Percentiles rank a stretch among this genome's conserved stretches.
Evolutionary conservation across 2,329 filamentous ascomycete genomes (phyloP).

Genomic region (Fusarium tuaranense): DNA sequence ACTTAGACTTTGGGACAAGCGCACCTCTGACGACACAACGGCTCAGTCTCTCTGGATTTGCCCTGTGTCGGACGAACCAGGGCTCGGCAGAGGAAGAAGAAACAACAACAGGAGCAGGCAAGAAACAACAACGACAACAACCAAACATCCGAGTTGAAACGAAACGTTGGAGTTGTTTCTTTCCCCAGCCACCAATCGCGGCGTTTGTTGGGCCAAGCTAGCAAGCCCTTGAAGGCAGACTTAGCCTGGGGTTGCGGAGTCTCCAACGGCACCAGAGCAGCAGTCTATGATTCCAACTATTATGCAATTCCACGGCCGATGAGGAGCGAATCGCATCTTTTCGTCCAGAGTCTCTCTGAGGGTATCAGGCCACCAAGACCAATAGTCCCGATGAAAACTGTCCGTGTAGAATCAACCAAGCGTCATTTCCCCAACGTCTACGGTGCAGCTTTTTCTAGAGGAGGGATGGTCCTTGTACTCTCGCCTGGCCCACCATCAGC

Average conservation of each 20-base stretch:
- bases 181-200: slow-evolving; percentile 37
- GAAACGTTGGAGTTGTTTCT: slow-evolving; percentile 40
- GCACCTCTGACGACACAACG: slow-evolving; percentile 3
- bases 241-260: slow-evolving; percentile 20
- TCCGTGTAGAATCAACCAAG: slow-evolving; percentile 31
- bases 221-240: slow-evolving; percentile 26
- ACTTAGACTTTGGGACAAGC: slow-evolving; percentile 7
- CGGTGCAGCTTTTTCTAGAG: slow-evolving; percentile 14
- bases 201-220: slow-evolving; percentile 33
- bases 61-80: slow-evolving; percentile 15
- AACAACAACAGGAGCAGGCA: slow-evolving; percentile 32
- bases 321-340: slow-evolving; percentile 29
- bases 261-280: slow-evolving; percentile 12
- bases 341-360: slow-evolving; percentile 13
- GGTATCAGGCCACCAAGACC: slow-evolving; percentile 37
- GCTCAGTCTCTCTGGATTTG: slow-evolving; percentile 1
- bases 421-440: slow-evolving; percentile 43
- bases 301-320: slow-evolving; percentile 24
- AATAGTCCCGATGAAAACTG: slow-evolving; percentile 37
- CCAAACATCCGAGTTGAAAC: slow-evolving; percentile 40
- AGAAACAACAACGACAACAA: slow-evolving; percentile 31
- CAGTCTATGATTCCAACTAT: slow-evolving; percentile 21
- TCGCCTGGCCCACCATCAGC: slow-evolving; percentile 30
- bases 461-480: slow-evolving; percentile 41
- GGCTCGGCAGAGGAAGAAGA: slow-evolving; percentile 16